phyloP scores from a whole-genome alignment of 2,329 filamentous ascomycete genomes.

The Neoscytalidium dimidiatum region DNA sequence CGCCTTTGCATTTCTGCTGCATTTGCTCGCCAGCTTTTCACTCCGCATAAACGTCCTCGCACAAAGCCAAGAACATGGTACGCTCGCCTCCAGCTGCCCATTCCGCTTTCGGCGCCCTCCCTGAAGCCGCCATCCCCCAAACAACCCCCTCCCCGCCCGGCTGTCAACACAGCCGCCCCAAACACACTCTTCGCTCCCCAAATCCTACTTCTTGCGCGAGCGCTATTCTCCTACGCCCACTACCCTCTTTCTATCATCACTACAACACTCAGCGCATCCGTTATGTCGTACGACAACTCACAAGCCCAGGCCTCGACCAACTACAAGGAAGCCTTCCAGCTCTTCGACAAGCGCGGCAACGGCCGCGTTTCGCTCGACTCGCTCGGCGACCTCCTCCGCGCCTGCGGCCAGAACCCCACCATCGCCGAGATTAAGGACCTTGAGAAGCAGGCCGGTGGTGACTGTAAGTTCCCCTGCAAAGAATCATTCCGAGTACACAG shows the following conservation, averaged over 20 bases:
- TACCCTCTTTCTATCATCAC: background rate
- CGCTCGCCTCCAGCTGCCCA: background rate
- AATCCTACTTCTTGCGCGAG: background rate
- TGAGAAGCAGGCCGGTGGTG: conserved; percentile 83
- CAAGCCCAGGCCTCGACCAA: conserved; percentile 73
- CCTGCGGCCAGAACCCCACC: conserved; percentile 97
- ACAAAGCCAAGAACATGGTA: conserved; percentile 12
- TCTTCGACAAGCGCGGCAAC: conserved; percentile 98
- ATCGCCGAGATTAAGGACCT: conserved; percentile 89
- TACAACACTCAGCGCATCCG: background rate
- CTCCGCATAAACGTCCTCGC: background rate
- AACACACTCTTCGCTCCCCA: background rate
- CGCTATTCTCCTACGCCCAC: too few relatives aligned
- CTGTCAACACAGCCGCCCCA: background rate
- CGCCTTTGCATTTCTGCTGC: background rate
- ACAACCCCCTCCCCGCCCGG: conserved; percentile 3
- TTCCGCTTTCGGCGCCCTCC: conserved; percentile 2
- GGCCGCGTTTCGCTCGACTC: conserved; percentile 85
- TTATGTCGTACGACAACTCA: conserved; percentile 22
- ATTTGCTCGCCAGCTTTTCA: background rate
- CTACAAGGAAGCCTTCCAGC: conserved; percentile 99
- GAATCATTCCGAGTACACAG: background rate
- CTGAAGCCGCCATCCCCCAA: conserved; percentile 17
- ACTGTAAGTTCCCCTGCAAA: conserved; percentile 68
- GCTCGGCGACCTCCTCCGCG: conserved; percentile 90